Evolutionary conservation across 345 rosid species (phyloP).

Genomic region (Jatropha curcas): DNA sequence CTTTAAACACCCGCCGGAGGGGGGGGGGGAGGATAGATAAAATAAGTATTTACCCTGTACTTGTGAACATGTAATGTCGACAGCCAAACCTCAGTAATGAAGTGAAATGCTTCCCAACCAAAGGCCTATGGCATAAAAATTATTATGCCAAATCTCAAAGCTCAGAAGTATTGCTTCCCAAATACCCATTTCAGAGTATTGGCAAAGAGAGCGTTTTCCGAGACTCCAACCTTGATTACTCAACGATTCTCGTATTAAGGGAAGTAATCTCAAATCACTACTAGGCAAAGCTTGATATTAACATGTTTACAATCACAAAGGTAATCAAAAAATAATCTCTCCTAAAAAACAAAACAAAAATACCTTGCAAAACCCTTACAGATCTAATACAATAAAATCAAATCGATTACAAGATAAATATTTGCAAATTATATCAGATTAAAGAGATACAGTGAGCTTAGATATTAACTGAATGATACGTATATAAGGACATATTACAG

Average conservation of each 20-base stretch:
- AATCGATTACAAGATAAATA: neutral
- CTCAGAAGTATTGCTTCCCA: constrained; percentile 51
- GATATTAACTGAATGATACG: too few species aligned
- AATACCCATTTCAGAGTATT: constrained; percentile 23
- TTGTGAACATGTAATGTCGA: constrained; percentile 4
- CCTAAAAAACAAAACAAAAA: neutral
- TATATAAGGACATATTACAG: neutral
- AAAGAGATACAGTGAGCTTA: too few species aligned
- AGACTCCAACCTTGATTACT: constrained; percentile 67
- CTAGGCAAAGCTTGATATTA: constrained; percentile 14
- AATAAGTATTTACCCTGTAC: neutral
- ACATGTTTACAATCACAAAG: neutral
- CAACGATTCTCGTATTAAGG: constrained; percentile 5
- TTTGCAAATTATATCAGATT: too few species aligned
- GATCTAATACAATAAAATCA: neutral
- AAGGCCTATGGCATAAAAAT: constrained; percentile 58
- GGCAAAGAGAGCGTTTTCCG: constrained; percentile 39
- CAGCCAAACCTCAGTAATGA: constrained; percentile 19
- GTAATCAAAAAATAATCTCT: neutral
- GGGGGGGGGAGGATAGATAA: too few species aligned
- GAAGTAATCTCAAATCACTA: constrained; percentile 17
- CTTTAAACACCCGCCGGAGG: too few species aligned
- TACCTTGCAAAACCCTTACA: neutral
- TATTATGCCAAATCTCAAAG: constrained; percentile 52
- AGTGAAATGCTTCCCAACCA: constrained; percentile 43